Percentiles rank a stretch among this genome's conserved stretches.
phyloP scores from a whole-genome alignment of 495 filamentous ascomycete genomes.

The Podospora sp. region DNA sequence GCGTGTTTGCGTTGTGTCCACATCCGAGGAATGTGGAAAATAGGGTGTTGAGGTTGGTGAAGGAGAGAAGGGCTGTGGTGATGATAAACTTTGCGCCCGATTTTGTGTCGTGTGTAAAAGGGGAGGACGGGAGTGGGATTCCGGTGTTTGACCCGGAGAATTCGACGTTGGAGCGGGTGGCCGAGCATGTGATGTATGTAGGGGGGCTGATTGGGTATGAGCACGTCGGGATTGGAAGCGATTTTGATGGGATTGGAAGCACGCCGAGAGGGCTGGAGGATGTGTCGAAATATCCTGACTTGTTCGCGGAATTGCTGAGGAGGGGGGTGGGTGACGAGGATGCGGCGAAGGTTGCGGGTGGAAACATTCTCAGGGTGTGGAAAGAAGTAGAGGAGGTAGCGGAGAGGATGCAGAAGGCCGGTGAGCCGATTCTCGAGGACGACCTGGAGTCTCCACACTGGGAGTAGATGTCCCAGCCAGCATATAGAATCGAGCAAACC shows the following conservation, averaged over 20 bases:
- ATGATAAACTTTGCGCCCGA: constrained; percentile 81
- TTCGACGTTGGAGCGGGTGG: constrained; percentile 78
- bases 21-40: constrained; percentile 76
- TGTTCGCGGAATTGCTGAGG: constrained; percentile 72
- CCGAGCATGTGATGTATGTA: constrained; percentile 71
- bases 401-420: constrained; percentile 58
- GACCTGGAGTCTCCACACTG: constrained; percentile 32
- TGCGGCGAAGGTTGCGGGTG: constrained; percentile 67
- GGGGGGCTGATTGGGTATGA: constrained; percentile 70
- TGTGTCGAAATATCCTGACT: constrained; percentile 79
- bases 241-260: constrained; percentile 68
- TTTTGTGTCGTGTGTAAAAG: constrained; percentile 71
- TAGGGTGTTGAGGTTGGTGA: constrained; percentile 65
- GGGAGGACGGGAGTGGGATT: constrained; percentile 59
- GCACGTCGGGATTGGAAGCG: constrained; percentile 73
- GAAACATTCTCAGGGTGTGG: constrained; percentile 79
- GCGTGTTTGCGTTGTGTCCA: constrained; percentile 65
- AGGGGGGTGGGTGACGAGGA: constrained; percentile 70
- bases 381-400: constrained; percentile 68
- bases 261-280: constrained; percentile 70
- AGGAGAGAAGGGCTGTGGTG: constrained; percentile 62
- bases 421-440: constrained; percentile 67
- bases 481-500: background rate
- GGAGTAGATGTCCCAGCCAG: background rate
- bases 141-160: constrained; percentile 62